Evolutionary conservation across 2,329 filamentous ascomycete species (phyloP).

Genomic region (Trichoderma endophyticum): DNA sequence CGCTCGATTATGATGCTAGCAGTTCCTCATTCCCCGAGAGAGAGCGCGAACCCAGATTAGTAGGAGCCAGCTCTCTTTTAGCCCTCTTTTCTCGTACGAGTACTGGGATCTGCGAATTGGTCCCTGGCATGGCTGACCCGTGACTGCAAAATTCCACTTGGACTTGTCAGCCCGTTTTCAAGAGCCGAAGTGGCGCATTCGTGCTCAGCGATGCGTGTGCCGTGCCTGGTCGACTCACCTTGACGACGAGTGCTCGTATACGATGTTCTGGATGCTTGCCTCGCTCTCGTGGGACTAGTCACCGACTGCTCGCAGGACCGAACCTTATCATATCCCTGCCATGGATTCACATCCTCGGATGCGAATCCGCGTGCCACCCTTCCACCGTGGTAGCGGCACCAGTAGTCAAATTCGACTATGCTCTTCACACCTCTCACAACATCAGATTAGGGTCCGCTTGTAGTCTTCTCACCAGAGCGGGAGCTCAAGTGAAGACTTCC

Average conservation of each 20-base stretch:
- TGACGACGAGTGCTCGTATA: background rate
- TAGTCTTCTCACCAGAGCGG: background rate
- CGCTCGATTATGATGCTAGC: background rate
- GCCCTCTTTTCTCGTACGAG: background rate
- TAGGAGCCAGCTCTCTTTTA: background rate
- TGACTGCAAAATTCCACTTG: background rate
- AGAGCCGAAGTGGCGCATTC: constrained; percentile 19
- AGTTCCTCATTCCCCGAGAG: background rate
- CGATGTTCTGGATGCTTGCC: background rate
- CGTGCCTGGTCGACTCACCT: background rate
- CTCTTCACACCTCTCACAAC: constrained; percentile 15
- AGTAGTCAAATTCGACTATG: constrained; percentile 15
- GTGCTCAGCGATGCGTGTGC: background rate
- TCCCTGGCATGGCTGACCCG: background rate
- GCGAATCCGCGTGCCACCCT: constrained; percentile 5
- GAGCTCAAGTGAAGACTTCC: background rate
- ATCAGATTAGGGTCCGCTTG: constrained; percentile 9
- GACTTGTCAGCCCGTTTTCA: constrained; percentile 12
- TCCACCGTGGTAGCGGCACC: background rate
- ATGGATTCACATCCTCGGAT: background rate
- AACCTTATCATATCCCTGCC: constrained; percentile 14
- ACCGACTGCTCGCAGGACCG: constrained; percentile 7
- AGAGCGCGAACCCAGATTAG: background rate
- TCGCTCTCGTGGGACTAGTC: background rate
- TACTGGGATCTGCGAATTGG: background rate